Conservation (phyloP, 140 eudicot genomes). For the Senecio squalidus region DNA sequence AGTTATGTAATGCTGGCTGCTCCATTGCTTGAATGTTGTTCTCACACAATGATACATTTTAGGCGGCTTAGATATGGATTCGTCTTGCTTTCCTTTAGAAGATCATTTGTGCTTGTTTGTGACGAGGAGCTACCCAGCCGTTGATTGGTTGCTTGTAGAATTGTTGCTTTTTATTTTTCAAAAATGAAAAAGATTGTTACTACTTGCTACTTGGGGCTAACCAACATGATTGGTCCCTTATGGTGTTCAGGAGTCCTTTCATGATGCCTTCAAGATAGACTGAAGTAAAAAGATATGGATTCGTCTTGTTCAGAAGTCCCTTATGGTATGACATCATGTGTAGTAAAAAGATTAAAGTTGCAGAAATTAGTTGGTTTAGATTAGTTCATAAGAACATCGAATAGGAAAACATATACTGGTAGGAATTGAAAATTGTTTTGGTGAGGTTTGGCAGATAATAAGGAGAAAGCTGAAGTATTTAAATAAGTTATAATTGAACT, state of each 20-base stretch:
- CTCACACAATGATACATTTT: neutral
- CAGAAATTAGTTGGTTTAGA: no score
- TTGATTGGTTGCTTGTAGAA: neutral
- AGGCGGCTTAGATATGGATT: neutral
- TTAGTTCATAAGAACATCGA: neutral
- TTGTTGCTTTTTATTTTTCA: neutral
- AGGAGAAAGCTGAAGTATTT: neutral
- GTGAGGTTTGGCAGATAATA: neutral
- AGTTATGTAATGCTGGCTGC: neutral
- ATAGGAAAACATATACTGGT: neutral
- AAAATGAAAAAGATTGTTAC: neutral
- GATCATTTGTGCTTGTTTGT: constrained; percentile 12
- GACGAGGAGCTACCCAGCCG: neutral
- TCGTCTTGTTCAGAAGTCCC: neutral
- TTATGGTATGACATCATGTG: no score
- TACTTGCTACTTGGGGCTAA: neutral
- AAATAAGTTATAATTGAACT: neutral
- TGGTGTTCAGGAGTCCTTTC: neutral
- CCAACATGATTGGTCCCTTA: neutral
- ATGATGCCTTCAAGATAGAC: neutral
- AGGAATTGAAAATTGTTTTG: constrained; percentile 1
- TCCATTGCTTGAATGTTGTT: constrained; percentile 10
- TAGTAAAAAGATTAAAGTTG: no score
- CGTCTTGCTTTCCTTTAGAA: neutral
- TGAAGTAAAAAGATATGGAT: neutral